A percentile compares a stretch with the other conserved stretches of the same genome.
Evolutionary conservation across 148 eudicot species (phyloP).

Genomic region (Silene uniflora): DNA sequence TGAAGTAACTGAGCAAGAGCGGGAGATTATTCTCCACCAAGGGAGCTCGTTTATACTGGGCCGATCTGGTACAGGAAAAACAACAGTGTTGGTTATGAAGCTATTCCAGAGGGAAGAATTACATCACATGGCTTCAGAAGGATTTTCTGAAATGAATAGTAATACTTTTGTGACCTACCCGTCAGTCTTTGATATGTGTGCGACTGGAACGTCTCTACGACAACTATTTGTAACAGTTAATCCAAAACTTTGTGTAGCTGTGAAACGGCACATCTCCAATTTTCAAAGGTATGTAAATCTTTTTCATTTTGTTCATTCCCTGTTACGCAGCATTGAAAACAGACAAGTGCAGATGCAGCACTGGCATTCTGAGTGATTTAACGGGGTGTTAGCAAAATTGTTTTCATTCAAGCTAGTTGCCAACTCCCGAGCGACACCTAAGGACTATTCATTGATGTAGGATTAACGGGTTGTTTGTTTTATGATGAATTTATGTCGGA

Average conservation of each 20-base stretch:
- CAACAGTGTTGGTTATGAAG: slow-evolving; percentile 70
- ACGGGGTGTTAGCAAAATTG: too few species aligned
- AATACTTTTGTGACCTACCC: background rate
- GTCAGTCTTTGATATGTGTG: slow-evolving; percentile 3
- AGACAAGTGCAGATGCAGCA: too few species aligned
- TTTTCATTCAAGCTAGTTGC: too few species aligned
- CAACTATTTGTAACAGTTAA: slow-evolving; percentile 77
- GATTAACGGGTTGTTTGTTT: too few species aligned
- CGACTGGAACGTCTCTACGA: slow-evolving; percentile 24
- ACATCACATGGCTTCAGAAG: slow-evolving; percentile 35
- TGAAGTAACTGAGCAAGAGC: slow-evolving; percentile 60
- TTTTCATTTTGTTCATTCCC: background rate
- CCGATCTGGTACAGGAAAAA: slow-evolving; percentile 81
- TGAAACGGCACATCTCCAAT: slow-evolving; percentile 52
- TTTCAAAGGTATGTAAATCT: slow-evolving; percentile 45
- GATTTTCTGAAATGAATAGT: slow-evolving; percentile 10
- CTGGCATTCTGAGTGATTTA: too few species aligned
- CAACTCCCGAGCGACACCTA: too few species aligned
- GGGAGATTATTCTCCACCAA: slow-evolving; percentile 35
- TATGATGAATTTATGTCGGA: too few species aligned
- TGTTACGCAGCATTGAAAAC: background rate
- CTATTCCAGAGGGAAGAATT: slow-evolving; percentile 49
- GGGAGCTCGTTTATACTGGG: slow-evolving; percentile 61
- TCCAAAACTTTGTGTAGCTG: slow-evolving; percentile 59
- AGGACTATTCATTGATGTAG: too few species aligned